Evolutionary conservation across 768 basidiomycete genomes (phyloP), one percentile per base, ranked within the genome.

Genomic region (Panaeolus cyanescens): DNA sequence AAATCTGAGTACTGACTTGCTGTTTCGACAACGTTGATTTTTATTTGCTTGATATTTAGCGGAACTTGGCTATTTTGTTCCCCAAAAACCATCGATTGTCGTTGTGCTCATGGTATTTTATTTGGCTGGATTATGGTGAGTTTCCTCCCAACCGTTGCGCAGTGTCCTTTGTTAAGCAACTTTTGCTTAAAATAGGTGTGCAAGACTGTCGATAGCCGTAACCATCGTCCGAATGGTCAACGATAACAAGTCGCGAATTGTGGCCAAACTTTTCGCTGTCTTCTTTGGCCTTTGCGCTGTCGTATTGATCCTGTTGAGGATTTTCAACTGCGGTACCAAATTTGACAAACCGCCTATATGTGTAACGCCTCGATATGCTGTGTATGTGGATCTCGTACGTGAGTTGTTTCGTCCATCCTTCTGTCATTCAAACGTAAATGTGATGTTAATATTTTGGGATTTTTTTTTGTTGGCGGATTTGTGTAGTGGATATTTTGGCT

Each of bases 401-500:
- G n/a, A 50, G 45, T 30, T 5, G 1, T 7, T 22, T 42, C 20
- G 5, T 10, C 40, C 3, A 9, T 25, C 12, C 25, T 33, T 28
- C n/a, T 5, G 10, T 19, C 15, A n/a, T 17, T 39, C 9, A 20
- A 65, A 58, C 54, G 7, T 53, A 62, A 15, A 54, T 15, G 17
- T 39, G 17, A 15, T n/a, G 15, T 17, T n/a, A 20, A 22, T 7
- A 42, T 22, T 22, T 42, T 10, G 7, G n/a, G 3, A 19, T 10
- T 20, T 5, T 20, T 40, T 4, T 4, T 7, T 20, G 8, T 17
- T 40, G 39, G 10, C 45, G 19, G n/a, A n/a, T 20, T 20, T 50
- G 19, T 13, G 12, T 28, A 50, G 45, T 50, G 45, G 45, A 50
- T 50, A 4, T 60, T 54, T 10, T 62, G 31, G 64, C 59, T 13